These are phyloP conservation scores for Raddia distichophylla DNA, from an alignment of 176 grass and related monocot genomes.

Conservation along the genomic window DNA sequence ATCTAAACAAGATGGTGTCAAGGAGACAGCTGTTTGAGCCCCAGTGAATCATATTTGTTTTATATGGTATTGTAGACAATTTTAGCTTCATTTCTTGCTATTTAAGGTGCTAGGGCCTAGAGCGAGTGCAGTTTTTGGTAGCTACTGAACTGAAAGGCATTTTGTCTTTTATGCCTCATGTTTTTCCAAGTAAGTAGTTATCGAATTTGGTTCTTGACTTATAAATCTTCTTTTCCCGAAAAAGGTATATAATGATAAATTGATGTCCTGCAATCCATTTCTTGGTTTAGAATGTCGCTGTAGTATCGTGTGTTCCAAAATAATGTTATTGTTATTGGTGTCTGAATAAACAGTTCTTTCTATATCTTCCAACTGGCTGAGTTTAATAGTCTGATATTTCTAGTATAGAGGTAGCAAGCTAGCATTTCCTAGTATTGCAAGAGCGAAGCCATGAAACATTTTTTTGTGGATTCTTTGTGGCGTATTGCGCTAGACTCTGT, in stretches of 20 bases:
- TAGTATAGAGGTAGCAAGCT: not conserved
- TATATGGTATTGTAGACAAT: slow-evolving; percentile 10
- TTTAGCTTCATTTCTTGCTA: slow-evolving; percentile 31
- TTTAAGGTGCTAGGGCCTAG: slow-evolving; percentile 19
- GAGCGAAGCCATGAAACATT: not conserved
- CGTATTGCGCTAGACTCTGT: not conserved
- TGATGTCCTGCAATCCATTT: not conserved
- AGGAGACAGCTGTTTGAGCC: slow-evolving; percentile 38
- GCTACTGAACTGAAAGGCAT: slow-evolving; percentile 27
- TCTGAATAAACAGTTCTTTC: slow-evolving; percentile 17
- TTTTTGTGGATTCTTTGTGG: not conserved
- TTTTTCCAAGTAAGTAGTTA: slow-evolving; percentile 16
- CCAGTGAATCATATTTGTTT: slow-evolving; percentile 36
- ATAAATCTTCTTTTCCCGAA: not conserved
- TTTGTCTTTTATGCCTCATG: not conserved
- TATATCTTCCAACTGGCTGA: not conserved
- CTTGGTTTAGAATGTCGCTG: slow-evolving; percentile 11
- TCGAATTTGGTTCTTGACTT: not conserved
- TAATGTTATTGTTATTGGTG: slow-evolving; percentile 3
- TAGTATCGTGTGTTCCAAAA: not conserved
- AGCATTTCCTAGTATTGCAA: slow-evolving; percentile 2
- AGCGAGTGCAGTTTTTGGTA: slow-evolving; percentile 11
- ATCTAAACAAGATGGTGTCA: slow-evolving; percentile 19
- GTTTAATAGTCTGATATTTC: not conserved
- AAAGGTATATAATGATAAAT: not conserved